phyloP scores from a whole-genome alignment of 2,329 filamentous ascomycete species.

The Cladophialophora chaetospira region DNA sequence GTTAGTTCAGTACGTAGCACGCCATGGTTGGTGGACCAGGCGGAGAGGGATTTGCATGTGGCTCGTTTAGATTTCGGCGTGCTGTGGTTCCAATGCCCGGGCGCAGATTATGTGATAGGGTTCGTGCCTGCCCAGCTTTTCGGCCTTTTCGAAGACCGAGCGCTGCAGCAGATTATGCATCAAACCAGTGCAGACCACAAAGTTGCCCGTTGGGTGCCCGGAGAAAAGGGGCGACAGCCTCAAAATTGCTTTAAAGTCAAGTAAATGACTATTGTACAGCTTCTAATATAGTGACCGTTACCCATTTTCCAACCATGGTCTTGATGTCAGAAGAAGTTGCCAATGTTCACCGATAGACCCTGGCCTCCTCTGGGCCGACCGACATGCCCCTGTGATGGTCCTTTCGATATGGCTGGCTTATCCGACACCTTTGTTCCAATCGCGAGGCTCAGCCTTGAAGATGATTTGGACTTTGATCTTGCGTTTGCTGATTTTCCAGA shows the following conservation, averaged over 20 bases:
- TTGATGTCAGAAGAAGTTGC: constrained; percentile 20
- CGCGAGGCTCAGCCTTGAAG: constrained; percentile 8
- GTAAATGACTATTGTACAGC: too few species aligned
- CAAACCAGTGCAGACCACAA: too few species aligned
- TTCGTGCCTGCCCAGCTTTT: neutral
- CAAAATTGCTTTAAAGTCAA: too few species aligned
- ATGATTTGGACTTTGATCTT: constrained; percentile 11
- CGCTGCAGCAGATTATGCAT: neutral
- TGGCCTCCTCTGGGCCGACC: constrained; percentile 15
- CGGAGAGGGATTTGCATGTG: too few species aligned
- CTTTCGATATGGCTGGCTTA: neutral
- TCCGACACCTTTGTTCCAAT: neutral
- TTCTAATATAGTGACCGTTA: too few species aligned
- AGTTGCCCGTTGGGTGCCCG: too few species aligned
- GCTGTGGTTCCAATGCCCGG: neutral
- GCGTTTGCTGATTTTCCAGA: neutral
- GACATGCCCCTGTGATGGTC: constrained; percentile 9
- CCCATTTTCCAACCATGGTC: neutral
- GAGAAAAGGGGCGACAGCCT: too few species aligned
- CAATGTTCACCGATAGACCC: constrained; percentile 10
- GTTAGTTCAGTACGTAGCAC: too few species aligned
- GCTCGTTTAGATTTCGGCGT: too few species aligned
- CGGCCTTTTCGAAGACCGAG: neutral
- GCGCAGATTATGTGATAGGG: neutral
- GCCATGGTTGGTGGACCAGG: too few species aligned